Evolutionary conservation across 345 rosid species (phyloP).

Genomic region (Murraya koenigii): DNA sequence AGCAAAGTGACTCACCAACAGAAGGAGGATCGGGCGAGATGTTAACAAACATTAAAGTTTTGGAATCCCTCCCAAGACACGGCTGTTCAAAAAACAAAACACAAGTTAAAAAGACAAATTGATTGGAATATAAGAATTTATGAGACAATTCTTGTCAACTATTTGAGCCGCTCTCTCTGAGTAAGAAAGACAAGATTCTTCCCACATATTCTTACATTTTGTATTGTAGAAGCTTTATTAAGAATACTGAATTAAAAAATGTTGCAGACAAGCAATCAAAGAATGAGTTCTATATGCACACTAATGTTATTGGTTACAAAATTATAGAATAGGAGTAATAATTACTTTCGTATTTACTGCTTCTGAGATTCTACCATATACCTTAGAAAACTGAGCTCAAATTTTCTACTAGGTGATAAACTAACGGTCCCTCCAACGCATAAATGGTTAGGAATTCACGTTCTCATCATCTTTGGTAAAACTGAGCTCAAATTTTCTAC

Average conservation of each 20-base stretch:
- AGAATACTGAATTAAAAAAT: too few relatives aligned
- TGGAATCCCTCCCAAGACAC: constrained; percentile 85
- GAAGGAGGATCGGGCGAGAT: constrained; percentile 78
- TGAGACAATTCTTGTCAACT: too few relatives aligned
- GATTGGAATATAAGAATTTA: not conserved
- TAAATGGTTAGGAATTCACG: too few relatives aligned
- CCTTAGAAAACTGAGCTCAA: not conserved
- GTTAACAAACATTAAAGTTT: constrained; percentile 86
- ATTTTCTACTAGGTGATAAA: too few relatives aligned
- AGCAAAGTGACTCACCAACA: constrained; percentile 74
- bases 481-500: not conserved
- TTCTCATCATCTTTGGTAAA: too few relatives aligned
- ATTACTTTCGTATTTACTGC: not conserved
- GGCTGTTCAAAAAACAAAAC: constrained; percentile 49
- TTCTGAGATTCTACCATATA: not conserved
- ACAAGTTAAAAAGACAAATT: not conserved
- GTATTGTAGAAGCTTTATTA: not conserved
- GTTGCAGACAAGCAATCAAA: too few relatives aligned
- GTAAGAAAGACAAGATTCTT: not conserved
- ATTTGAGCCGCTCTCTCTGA: not conserved
- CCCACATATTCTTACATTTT: not conserved
- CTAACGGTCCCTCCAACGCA: too few relatives aligned
- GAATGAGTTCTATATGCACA: not conserved
- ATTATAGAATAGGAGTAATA: too few relatives aligned
- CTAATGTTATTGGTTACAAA: not conserved